Percentiles rank a stretch among this genome's conserved stretches.
Evolutionary conservation across 176 grass and related monocot species (phyloP).

Genomic region (Panicum miliaceum): DNA sequence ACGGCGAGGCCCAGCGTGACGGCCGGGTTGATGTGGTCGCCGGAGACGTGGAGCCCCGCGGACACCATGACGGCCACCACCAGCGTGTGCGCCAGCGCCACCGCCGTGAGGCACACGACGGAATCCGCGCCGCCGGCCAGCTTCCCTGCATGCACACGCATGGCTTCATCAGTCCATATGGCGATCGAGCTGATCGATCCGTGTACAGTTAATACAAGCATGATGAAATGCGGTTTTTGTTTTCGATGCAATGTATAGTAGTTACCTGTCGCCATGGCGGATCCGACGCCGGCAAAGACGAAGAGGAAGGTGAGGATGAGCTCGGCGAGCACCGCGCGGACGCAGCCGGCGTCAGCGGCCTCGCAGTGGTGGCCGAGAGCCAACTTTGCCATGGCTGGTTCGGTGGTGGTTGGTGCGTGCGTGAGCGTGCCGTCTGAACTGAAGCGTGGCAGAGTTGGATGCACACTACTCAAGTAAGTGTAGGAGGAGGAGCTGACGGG

Average conservation of each 20-base stretch:
- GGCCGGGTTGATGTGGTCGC: too few relatives aligned
- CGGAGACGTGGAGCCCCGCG: too few relatives aligned
- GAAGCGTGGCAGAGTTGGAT: too few relatives aligned
- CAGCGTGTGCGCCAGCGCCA: constrained; percentile 76
- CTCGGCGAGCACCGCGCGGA: constrained; percentile 74
- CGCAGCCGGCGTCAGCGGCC: constrained; percentile 60
- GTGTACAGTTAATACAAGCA: too few relatives aligned
- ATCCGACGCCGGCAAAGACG: constrained; percentile 82
- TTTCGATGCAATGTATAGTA: too few relatives aligned
- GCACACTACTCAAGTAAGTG: too few relatives aligned
- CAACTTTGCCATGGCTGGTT: constrained; percentile 61
- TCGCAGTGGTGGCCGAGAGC: constrained; percentile 68
- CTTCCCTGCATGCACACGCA: constrained; percentile 39
- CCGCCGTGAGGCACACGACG: constrained; percentile 73
- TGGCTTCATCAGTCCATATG: neutral
- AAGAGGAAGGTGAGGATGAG: constrained; percentile 92
- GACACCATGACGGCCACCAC: constrained; percentile 78
- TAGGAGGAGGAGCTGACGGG: too few relatives aligned
- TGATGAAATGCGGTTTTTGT: too few relatives aligned
- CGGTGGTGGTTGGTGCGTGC: too few relatives aligned
- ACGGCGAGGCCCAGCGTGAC: too few relatives aligned
- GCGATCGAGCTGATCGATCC: too few relatives aligned
- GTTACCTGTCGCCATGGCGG: constrained; percentile 78
- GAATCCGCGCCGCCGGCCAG: constrained; percentile 63
- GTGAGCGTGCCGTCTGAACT: too few relatives aligned